Evolutionary conservation across 768 basidiomycete genomes (phyloP).

Genomic region (Tremella fuciformis): DNA sequence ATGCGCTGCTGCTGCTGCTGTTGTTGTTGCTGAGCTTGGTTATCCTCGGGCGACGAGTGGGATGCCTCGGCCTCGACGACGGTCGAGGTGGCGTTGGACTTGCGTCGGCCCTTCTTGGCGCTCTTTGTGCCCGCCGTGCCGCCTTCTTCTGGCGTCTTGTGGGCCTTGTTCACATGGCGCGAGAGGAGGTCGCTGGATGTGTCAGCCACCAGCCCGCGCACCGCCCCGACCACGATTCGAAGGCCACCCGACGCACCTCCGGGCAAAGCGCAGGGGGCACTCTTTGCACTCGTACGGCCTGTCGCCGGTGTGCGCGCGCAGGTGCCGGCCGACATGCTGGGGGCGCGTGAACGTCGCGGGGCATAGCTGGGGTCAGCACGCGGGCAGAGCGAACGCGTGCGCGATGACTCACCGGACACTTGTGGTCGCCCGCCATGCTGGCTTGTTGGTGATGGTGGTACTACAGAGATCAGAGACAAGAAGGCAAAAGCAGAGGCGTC

Average conservation of each 20-base stretch:
- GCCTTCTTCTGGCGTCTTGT: conserved; percentile 37
- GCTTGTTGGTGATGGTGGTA: too few species aligned
- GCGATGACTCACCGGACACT: conserved; percentile 29
- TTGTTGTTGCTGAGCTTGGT: not conserved
- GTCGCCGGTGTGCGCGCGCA: conserved; percentile 49
- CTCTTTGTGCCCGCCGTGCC: conserved; percentile 18
- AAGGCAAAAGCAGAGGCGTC: too few species aligned
- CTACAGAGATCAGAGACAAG: too few species aligned
- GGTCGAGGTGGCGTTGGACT: conserved; percentile 22
- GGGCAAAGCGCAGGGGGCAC: conserved; percentile 44
- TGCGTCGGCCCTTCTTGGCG: conserved; percentile 34
- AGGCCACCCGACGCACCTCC: conserved; percentile 34
- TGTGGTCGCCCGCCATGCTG: conserved; percentile 36
- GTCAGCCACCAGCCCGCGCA: conserved; percentile 7
- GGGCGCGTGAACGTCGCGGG: conserved; percentile 49
- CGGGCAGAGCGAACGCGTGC: not conserved
- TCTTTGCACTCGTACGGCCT: conserved; percentile 49
- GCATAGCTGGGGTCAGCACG: conserved; percentile 30
- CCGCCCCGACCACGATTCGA: conserved; percentile 1
- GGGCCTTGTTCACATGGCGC: conserved; percentile 51
- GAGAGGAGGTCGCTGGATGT: conserved; percentile 44
- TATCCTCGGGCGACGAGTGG: conserved; percentile 4
- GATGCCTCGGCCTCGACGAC: not conserved
- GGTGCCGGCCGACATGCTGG: conserved; percentile 51
- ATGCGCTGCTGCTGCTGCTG: conserved; percentile 6